These are phyloP conservation scores for Leccinum barrowsii DNA, from an alignment of 768 basidiomycete genomes.

Conservation along the genomic window DNA sequence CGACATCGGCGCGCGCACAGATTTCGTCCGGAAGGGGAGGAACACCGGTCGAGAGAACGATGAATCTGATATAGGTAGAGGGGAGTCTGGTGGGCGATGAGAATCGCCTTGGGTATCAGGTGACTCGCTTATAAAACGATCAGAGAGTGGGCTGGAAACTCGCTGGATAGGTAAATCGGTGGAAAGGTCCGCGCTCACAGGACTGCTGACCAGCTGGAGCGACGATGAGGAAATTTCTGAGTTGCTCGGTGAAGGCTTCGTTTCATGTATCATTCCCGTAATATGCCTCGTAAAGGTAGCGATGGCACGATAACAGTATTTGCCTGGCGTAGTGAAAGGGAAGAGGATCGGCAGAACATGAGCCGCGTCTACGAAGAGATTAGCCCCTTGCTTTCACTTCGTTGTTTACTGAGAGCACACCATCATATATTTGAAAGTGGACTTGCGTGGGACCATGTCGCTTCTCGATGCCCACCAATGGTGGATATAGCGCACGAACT, in stretches of 20 bases:
- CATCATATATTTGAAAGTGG: conserved; percentile 92
- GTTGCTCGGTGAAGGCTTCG: conserved; percentile 6
- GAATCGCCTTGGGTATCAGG: neutral
- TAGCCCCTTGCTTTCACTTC: conserved; percentile 14
- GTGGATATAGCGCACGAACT: conserved; percentile 51
- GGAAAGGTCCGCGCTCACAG: neutral
- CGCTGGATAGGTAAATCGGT: neutral
- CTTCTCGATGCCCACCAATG: conserved; percentile 51
- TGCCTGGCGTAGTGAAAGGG: conserved; percentile 72
- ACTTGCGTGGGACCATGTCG: conserved; percentile 67
- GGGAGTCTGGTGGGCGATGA: neutral
- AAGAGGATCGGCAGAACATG: conserved; percentile 75
- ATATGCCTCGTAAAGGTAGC: conserved; percentile 67
- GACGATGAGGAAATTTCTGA: conserved; percentile 6
- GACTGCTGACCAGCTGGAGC: neutral
- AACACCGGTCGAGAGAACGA: conserved; percentile 13
- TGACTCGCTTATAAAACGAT: neutral
- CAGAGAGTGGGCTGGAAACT: conserved; percentile 3
- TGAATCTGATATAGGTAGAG: neutral
- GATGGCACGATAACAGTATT: conserved; percentile 77
- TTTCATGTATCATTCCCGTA: conserved; percentile 42
- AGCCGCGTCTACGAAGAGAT: conserved; percentile 49
- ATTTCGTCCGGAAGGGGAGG: conserved; percentile 16
- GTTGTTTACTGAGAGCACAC: conserved; percentile 32
- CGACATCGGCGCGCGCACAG: conserved; percentile 6